Evolutionary conservation across 1,139 yeast genomes (phyloP).

Genomic region (Blastobotrys persicus): DNA sequence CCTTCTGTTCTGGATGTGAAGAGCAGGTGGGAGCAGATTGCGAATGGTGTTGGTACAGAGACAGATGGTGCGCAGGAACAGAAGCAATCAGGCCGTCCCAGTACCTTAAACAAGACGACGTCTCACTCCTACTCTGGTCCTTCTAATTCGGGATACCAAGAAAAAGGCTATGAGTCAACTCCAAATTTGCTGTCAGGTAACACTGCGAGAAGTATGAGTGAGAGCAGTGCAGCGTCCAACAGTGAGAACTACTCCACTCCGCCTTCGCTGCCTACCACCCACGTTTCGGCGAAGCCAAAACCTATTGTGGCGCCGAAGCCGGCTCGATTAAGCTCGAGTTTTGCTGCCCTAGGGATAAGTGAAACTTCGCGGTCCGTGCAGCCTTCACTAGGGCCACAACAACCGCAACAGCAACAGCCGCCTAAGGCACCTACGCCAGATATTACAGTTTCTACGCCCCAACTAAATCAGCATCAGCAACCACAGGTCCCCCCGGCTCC

Average conservation of each 20-base stretch:
- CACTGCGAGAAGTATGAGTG: constrained; percentile 11
- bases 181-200: constrained; percentile 3
- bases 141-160: not conserved
- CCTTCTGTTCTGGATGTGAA: constrained; percentile 30
- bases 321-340: constrained; percentile 15
- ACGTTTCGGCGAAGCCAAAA: constrained; percentile 8
- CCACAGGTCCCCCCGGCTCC: constrained; percentile 6
- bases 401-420: not conserved
- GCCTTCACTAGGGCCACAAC: not conserved
- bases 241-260: not conserved
- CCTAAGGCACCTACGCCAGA: constrained; percentile 11
- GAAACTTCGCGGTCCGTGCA: not conserved
- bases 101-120: not conserved
- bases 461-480: not conserved
- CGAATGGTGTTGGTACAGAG: constrained; percentile 13
- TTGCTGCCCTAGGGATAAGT: constrained; percentile 3
- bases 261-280: not conserved
- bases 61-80: not conserved
- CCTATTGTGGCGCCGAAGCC: constrained; percentile 21
- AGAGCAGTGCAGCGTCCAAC: not conserved
- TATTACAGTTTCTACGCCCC: constrained; percentile 11
- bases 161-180: not conserved
- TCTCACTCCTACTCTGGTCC: constrained; percentile 3
- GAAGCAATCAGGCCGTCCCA: not conserved
- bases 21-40: constrained; percentile 30